Percentiles rank a stretch among this genome's conserved stretches.
phyloP scores from a whole-genome alignment of 73 alveolate genomes.

The Paramecium sexaurelia region DNA sequence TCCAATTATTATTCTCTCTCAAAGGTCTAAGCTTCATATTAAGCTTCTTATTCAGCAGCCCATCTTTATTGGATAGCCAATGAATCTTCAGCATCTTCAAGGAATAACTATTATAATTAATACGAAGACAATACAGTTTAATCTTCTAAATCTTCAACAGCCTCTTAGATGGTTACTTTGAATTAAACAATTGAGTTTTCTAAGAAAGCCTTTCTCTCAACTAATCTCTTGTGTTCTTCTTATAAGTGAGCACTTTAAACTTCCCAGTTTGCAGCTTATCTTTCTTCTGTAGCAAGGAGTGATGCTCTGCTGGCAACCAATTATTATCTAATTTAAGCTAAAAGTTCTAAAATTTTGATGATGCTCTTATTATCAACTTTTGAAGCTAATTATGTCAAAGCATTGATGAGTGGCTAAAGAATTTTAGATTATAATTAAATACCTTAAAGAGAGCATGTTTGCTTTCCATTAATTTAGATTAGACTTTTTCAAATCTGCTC shows the following conservation, averaged over 20 bases:
- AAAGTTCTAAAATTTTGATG: slow-evolving; percentile 22
- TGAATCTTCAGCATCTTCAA: slow-evolving; percentile 68
- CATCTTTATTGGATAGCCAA: slow-evolving; percentile 59
- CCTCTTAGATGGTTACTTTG: slow-evolving; percentile 57
- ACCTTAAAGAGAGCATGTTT: slow-evolving; percentile 47
- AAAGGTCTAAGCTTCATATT: slow-evolving; percentile 52
- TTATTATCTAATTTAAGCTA: slow-evolving; percentile 59
- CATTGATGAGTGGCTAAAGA: slow-evolving; percentile 33
- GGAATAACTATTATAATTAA: slow-evolving; percentile 29
- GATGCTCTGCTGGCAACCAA: slow-evolving; percentile 56
- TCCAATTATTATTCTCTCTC: slow-evolving; percentile 57
- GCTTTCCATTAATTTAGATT: slow-evolving; percentile 19
- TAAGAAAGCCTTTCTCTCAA: slow-evolving; percentile 53
- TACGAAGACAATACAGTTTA: not conserved
- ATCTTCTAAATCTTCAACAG: slow-evolving; percentile 62
- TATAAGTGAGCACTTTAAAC: slow-evolving; percentile 25
- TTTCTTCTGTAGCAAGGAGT: slow-evolving; percentile 53
- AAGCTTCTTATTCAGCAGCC: slow-evolving; percentile 28
- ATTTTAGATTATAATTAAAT: not conserved
- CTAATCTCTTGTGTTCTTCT: slow-evolving; percentile 59
- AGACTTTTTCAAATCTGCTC: slow-evolving; percentile 58
- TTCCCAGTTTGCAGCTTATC: slow-evolving; percentile 51
- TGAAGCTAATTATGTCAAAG: slow-evolving; percentile 43
- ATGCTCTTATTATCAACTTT: slow-evolving; percentile 51
- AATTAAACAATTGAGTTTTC: slow-evolving; percentile 42